Evolutionary conservation across 208 protist genomes (phyloP), one percentile per base, ranked within the genome.

Genomic region (Trypanosoma caninum): DNA sequence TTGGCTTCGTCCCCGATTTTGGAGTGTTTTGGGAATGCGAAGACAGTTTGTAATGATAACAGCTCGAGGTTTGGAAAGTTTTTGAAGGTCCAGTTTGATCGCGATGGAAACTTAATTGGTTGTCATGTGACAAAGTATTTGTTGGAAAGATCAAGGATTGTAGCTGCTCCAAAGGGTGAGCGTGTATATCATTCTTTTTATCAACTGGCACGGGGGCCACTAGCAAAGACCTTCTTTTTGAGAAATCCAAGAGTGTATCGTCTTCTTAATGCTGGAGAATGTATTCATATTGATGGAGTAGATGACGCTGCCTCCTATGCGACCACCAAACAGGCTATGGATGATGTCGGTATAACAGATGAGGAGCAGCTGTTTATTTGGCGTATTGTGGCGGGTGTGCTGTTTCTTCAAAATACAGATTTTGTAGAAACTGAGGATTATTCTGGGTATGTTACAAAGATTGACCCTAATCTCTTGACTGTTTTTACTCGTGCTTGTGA

Each of bases 1-100:
- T 22, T 67, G 20, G 45, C 80, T 20, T 72, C 82, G 14, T 91
- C 77, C 34, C 90, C 90, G 2, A 86, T 96, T 48, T 76, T 97
- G 9, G 93, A 97, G 65, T 74, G 84, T 33, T 96, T 97, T 69
- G 90, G 93, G 33, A 97, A 97, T 59, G 89, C 93, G 0, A 93
- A 94, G 52, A 97, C 93, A 3, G 53, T 80, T 2, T 47, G 79
- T 27, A 97, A 97, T 68, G 75, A 97, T 59, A 97, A 97, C 73
- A 82, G 68, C 25, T 90, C 78, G 16, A 69, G 92, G 22, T 96
- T 96, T 64, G 90, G 87, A 48, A 95, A 94, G 54, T 89, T 88
- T 53, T 78, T 76, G 18, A 59, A 66, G 53, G 74, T 91, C 51
- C 78, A 86, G 46, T 87, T 91, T 58, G 56, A 82, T 23, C 10